Evolutionary conservation across 305 asterid genomes (phyloP).

Genomic region (Rubia balearica): DNA sequence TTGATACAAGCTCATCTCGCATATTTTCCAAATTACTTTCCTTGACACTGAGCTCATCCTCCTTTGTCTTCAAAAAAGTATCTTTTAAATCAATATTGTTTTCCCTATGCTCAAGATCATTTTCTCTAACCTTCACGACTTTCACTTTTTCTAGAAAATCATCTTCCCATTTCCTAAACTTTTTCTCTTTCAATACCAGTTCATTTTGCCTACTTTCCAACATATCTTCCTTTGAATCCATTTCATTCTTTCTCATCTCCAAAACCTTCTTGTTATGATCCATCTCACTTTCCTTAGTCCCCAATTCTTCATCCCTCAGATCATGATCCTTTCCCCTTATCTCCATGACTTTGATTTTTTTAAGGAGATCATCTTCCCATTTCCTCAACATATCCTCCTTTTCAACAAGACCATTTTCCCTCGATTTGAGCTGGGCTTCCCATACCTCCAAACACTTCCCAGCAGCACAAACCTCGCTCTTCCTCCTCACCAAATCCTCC

Average conservation of each 20-base stretch:
- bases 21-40: no score
- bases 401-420: not conserved
- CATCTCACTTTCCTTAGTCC: no score
- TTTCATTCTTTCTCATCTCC: not conserved
- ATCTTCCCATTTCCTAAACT: not conserved
- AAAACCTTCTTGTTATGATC: not conserved
- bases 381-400: not conserved
- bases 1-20: no score
- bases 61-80: no score
- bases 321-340: not conserved
- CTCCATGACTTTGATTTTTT: not conserved
- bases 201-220: not conserved
- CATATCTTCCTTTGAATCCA: not conserved
- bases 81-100: no score
- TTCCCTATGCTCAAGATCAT: no score
- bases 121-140: no score
- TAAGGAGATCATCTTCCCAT: not conserved
- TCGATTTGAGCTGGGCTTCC: no score
- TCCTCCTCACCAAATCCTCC: not conserved
- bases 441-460: not conserved
- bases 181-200: not conserved
- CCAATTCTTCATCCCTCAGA: no score
- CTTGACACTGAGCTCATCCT: no score
- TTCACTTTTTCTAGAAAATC: no score
- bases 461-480: not conserved